Evolutionary conservation across 2,329 filamentous ascomycete genomes (phyloP).

Genomic region (Fusarium musae): DNA sequence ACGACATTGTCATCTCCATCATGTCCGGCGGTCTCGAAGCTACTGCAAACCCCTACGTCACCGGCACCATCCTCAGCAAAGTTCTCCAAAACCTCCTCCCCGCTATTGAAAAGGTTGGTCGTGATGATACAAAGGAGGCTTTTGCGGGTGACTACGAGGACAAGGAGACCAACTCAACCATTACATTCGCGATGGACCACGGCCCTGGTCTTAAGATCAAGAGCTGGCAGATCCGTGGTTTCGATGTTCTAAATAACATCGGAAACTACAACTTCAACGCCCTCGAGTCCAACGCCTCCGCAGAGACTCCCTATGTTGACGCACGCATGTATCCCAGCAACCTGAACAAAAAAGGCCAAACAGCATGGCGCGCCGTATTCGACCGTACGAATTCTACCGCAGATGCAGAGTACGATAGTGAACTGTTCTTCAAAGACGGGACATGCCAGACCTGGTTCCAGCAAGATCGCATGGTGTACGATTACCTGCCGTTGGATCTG

Average conservation of each 20-base stretch:
- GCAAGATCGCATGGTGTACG: slow-evolving; percentile 49
- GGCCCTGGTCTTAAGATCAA: slow-evolving; percentile 54
- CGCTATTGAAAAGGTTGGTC: slow-evolving; percentile 55
- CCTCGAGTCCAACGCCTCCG: slow-evolving; percentile 14
- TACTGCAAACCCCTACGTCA: slow-evolving; percentile 20
- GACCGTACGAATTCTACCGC: slow-evolving; percentile 34
- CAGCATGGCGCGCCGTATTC: slow-evolving; percentile 50
- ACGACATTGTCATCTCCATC: slow-evolving; percentile 56
- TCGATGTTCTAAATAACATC: slow-evolving; percentile 53
- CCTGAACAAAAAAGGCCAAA: slow-evolving; percentile 29
- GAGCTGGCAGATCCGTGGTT: slow-evolving; percentile 54
- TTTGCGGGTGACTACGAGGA: slow-evolving; percentile 55
- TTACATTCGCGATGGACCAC: slow-evolving; percentile 52
- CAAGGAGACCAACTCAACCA: slow-evolving; percentile 51
- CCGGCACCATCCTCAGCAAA: slow-evolving; percentile 41
- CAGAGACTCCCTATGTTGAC: slow-evolving; percentile 25
- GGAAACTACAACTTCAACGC: slow-evolving; percentile 40
- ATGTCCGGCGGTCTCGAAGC: slow-evolving; percentile 51
- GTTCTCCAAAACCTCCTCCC: slow-evolving; percentile 52
- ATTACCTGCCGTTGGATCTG: slow-evolving; percentile 47
- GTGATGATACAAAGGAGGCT: slow-evolving; percentile 46
- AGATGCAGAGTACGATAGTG: slow-evolving; percentile 32
- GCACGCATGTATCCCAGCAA: slow-evolving; percentile 48
- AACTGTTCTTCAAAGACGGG: slow-evolving; percentile 44
- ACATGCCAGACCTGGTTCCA: slow-evolving; percentile 48